Conservation (phyloP, 2,329 filamentous ascomycete genomes). For the Rhynchosporium agropyri region DNA sequence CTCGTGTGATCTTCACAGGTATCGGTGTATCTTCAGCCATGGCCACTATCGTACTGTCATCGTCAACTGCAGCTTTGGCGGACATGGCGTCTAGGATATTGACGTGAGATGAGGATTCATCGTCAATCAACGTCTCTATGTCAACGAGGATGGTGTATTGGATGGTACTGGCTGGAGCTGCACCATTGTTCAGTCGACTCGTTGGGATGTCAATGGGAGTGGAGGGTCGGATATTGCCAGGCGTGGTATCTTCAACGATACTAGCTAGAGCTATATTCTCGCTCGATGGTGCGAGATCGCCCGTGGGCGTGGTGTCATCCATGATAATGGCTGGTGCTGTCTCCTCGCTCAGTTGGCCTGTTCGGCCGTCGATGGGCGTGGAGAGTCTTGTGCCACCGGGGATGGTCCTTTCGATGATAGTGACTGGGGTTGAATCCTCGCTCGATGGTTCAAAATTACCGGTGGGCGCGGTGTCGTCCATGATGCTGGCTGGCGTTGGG, state of each 20-base stretch:
- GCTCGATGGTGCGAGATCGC: not conserved
- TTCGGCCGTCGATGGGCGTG: not conserved
- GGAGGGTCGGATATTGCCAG: not conserved
- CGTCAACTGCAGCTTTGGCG: slow-evolving; percentile 6
- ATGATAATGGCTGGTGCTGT: not conserved
- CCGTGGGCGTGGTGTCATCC: not conserved
- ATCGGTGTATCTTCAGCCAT: slow-evolving; percentile 8
- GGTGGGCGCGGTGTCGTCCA: slow-evolving; percentile 2
- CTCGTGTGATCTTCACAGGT: not conserved
- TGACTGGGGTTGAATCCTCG: not conserved
- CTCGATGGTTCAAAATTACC: slow-evolving; percentile 7
- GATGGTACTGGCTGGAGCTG: not conserved
- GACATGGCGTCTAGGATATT: slow-evolving; percentile 9
- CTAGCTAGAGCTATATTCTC: slow-evolving; percentile 1
- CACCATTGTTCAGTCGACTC: not conserved
- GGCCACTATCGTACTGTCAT: not conserved
- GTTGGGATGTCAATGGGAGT: slow-evolving; percentile 7
- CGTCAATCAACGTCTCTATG: slow-evolving; percentile 4
- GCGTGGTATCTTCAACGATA: not conserved
- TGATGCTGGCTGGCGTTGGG: slow-evolving; percentile 8
- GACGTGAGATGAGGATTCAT: slow-evolving; percentile 4
- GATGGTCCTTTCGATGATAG: not conserved
- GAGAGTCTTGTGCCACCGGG: not conserved
- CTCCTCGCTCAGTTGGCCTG: not conserved
- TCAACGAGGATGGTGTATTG: slow-evolving; percentile 1